phyloP scores from a whole-genome alignment of 176 grass and related monocot genomes.

The Saccharum spontaneum region DNA sequence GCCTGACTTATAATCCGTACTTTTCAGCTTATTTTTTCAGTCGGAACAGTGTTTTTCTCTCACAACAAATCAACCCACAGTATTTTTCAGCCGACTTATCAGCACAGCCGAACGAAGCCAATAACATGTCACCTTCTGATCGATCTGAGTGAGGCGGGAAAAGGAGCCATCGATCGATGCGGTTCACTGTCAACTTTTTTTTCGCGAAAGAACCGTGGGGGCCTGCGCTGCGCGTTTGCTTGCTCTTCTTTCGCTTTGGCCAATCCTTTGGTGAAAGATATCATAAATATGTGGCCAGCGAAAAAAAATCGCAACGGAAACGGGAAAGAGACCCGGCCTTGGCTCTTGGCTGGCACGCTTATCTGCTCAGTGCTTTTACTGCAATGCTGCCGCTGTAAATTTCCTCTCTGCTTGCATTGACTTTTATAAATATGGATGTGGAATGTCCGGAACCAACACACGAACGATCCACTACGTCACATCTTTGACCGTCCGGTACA shows the following conservation, averaged over 20 bases:
- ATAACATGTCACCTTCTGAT: constrained; percentile 34
- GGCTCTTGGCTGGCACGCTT: not conserved
- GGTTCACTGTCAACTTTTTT: constrained; percentile 7
- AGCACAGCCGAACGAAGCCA: no score
- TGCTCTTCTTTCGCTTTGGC: not conserved
- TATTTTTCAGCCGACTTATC: no score
- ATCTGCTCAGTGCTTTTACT: no score
- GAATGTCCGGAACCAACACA: no score
- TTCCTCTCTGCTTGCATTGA: not conserved
- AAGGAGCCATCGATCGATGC: not conserved
- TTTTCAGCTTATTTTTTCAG: no score
- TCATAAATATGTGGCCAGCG: not conserved
- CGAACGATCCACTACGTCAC: no score
- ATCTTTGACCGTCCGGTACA: no score
- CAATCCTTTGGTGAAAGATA: not conserved
- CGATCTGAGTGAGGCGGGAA: not conserved
- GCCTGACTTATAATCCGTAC: no score
- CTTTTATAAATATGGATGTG: no score
- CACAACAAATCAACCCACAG: no score
- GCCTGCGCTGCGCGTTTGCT: not conserved
- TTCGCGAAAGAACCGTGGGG: constrained; percentile 35
- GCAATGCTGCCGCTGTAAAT: not conserved
- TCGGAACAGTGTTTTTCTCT: no score
- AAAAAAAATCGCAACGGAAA: not conserved
- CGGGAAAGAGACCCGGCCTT: not conserved